Evolutionary conservation across 768 basidiomycete genomes (phyloP).

Genomic region (Tylopilus intermedius): DNA sequence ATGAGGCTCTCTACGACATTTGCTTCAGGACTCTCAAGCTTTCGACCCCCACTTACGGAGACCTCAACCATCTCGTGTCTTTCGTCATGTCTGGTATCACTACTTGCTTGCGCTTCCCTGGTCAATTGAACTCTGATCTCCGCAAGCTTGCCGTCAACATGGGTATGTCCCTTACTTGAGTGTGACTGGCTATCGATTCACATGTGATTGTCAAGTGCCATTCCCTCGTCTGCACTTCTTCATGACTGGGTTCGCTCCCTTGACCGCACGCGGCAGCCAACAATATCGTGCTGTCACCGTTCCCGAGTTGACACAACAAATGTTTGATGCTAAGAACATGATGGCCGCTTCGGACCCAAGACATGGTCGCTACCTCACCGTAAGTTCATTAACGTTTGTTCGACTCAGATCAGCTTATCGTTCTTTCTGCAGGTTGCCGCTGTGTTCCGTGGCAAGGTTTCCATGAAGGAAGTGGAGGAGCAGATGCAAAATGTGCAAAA

Average conservation of each 20-base stretch:
- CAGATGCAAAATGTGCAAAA: constrained; percentile 97
- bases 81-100: constrained; percentile 99
- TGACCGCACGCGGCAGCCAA: constrained; percentile 90
- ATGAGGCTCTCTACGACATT: constrained; percentile 98
- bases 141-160: constrained; percentile 99
- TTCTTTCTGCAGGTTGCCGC: constrained; percentile 62
- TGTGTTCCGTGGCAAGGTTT: constrained; percentile 98
- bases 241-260: constrained; percentile 93
- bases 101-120: constrained; percentile 98
- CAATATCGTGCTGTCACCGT: constrained; percentile 97
- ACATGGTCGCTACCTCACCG: constrained; percentile 96
- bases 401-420: background rate
- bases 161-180: constrained; percentile 50
- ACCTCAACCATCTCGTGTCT: constrained; percentile 96
- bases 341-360: constrained; percentile 98
- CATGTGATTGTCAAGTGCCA: constrained; percentile 52
- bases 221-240: constrained; percentile 99
- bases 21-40: constrained; percentile 98
- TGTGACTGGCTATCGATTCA: background rate
- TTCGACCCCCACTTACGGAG: constrained; percentile 91
- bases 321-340: constrained; percentile 99
- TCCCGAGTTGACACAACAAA: constrained; percentile 96
- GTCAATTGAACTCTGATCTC: constrained; percentile 98
- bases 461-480: constrained; percentile 99
- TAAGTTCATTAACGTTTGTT: constrained; percentile 28